These are phyloP conservation scores for Penicillium sp. DNA, from an alignment of 2,329 filamentous ascomycete genomes.

Conservation along the genomic window DNA sequence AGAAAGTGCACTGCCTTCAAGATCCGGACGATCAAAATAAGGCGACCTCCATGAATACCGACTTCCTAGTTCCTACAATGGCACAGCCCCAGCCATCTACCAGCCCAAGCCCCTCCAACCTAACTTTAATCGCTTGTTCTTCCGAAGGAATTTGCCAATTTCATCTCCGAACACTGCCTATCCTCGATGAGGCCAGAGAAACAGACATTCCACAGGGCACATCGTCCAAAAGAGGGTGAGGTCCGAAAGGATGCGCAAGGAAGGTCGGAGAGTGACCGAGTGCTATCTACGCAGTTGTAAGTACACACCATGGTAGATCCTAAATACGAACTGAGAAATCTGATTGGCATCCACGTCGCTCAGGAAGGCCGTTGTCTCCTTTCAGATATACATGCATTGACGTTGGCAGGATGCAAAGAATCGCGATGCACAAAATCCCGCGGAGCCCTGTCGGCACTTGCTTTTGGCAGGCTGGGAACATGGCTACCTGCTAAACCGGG, in stretches of 20 bases:
- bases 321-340: neutral
- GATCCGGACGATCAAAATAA: neutral
- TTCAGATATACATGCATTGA: neutral
- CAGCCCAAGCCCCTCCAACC: neutral
- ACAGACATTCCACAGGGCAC: neutral
- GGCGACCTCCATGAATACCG: neutral
- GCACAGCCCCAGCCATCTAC: neutral
- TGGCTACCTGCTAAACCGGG: slow-evolving; percentile 15
- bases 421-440: slow-evolving; percentile 4
- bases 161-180: slow-evolving; percentile 1
- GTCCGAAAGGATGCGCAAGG: slow-evolving; percentile 8
- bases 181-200: neutral
- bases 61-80: neutral
- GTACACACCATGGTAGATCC: too few species aligned
- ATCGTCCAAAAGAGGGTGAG: slow-evolving; percentile 3
- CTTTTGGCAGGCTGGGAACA: slow-evolving; percentile 11
- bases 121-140: neutral
- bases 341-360: neutral
- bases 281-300: neutral
- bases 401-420: neutral
- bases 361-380: neutral
- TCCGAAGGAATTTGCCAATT: neutral
- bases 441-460: slow-evolving; percentile 24
- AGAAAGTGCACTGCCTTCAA: neutral
- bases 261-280: neutral